Evolutionary conservation across 2,329 filamentous ascomycete species (phyloP).

Genomic region (Chaetothyriales sp.): DNA sequence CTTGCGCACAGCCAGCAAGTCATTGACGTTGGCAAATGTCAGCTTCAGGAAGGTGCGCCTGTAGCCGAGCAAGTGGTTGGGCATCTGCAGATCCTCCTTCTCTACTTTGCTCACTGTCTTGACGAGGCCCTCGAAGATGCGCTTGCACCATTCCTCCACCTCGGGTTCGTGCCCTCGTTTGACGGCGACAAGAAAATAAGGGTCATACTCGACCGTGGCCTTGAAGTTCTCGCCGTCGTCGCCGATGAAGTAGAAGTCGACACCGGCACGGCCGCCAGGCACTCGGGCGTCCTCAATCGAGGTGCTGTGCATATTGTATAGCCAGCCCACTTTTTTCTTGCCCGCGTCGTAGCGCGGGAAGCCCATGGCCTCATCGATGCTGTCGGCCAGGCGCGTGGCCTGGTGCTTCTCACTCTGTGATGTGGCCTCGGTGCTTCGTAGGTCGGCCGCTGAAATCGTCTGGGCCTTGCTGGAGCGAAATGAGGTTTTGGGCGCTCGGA

Average conservation of each 20-base stretch:
- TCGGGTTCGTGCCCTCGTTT: slow-evolving; percentile 79
- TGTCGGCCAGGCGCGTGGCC: slow-evolving; percentile 63
- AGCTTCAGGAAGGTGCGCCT: slow-evolving; percentile 75
- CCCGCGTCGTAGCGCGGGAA: slow-evolving; percentile 85
- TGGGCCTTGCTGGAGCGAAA: slow-evolving; percentile 37
- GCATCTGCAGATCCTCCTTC: slow-evolving; percentile 88
- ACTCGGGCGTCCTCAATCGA: slow-evolving; percentile 69
- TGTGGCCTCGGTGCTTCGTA: slow-evolving; percentile 65
- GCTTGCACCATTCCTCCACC: slow-evolving; percentile 85
- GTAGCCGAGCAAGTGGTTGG: slow-evolving; percentile 89
- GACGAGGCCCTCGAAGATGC: slow-evolving; percentile 64
- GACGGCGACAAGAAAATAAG: slow-evolving; percentile 85
- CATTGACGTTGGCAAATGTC: slow-evolving; percentile 70
- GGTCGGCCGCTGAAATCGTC: slow-evolving; percentile 62
- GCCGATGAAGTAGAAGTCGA: slow-evolving; percentile 95
- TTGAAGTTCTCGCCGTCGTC: slow-evolving; percentile 85
- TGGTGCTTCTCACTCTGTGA: slow-evolving; percentile 89
- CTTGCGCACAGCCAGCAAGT: slow-evolving; percentile 70
- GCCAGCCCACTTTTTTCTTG: slow-evolving; percentile 73
- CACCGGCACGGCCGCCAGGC: slow-evolving; percentile 68
- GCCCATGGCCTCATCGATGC: slow-evolving; percentile 88
- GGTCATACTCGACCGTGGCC: slow-evolving; percentile 87
- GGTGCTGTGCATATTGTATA: slow-evolving; percentile 88
- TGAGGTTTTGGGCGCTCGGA: slow-evolving; percentile 27
- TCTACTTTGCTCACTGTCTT: slow-evolving; percentile 64